Evolutionary conservation across 176 grass and related monocot genomes (phyloP), one percentile per base, ranked within the genome.

Genomic region (Otatea glauca): DNA sequence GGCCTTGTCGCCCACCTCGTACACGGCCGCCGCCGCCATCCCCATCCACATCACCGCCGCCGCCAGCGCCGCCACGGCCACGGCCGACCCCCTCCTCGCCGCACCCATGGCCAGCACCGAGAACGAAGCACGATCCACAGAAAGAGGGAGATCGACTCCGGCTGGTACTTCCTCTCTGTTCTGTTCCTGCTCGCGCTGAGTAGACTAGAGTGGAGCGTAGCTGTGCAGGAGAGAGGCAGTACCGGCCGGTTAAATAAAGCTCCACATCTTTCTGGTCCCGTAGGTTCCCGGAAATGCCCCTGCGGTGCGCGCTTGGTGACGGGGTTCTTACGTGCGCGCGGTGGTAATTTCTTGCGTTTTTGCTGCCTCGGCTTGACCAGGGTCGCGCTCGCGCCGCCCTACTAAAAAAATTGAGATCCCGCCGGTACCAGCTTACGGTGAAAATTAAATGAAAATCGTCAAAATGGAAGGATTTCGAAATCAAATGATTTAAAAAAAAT

Each of bases 1-100:
- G 0, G 4, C 0, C 79, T 78, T 86, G 84, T 89, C 92, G 44
- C 92, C 92, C 55, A 94, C 92, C 75, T 71, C 81, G 89, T 86
- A 91, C 60, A 94, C 89, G 10, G 83, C 89, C 23, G 75, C 92
- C 47, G 74, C 54, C 83, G 86, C 79, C 74, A 39, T 44, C 25
- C 83, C 92, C 56, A 63, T 83, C 5, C 42, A 83, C 70, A 86
- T n/a, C 72, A 39, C 42, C 58, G 38, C 32, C 42, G 8, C 59
- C 81, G 17, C 35, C 15, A 34, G n/a, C n/a, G n/a, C 75, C 6
- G 20, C 51, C 62, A 34, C 7, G 27, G 47, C 72, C 72, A 41
- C 5, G 0, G 47, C 66, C 58, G n/a, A 68, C 4, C 8, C 21
- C 59, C 29, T 74, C 61, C 81, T 73, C 44, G 2, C 38, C 4